Conservation (phyloP, 2,329 filamentous ascomycete genomes). For the Cytospora paraplurivora region DNA sequence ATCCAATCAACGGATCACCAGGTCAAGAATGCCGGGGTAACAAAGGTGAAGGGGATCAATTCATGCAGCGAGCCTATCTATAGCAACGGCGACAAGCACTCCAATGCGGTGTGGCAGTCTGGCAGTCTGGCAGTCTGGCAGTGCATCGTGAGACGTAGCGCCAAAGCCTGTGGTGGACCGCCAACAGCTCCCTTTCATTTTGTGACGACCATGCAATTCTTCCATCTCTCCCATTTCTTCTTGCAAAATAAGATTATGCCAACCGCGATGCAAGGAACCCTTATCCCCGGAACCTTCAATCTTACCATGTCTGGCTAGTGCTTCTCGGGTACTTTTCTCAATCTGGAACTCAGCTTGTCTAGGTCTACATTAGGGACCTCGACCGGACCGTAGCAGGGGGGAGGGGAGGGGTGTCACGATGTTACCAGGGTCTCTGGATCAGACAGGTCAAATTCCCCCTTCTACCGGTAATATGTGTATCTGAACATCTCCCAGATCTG, state of each 20-base stretch:
- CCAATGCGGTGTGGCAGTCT: too few relatives aligned
- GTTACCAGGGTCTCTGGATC: neutral
- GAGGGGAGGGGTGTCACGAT: too few relatives aligned
- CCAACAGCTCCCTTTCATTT: neutral
- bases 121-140: neutral
- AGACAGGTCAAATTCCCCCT: neutral
- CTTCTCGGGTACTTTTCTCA: neutral
- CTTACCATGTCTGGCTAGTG: neutral
- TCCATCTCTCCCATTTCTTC: neutral
- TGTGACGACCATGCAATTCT: too few relatives aligned
- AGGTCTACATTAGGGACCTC: too few relatives aligned
- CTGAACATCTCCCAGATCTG: neutral
- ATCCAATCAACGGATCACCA: too few relatives aligned
- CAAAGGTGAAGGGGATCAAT: neutral
- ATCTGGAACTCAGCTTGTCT: neutral
- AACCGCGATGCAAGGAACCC: neutral
- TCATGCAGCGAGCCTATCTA: conserved; percentile 1
- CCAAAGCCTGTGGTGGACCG: neutral
- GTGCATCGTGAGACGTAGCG: neutral
- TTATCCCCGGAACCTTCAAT: neutral
- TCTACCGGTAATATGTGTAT: neutral
- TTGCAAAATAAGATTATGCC: neutral
- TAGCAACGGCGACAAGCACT: neutral
- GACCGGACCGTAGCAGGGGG: too few relatives aligned
- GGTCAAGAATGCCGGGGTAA: neutral